Evolutionary conservation across 1,284 basidiomycete genomes (phyloP).

Genomic region (Takashimella koratensis): DNA sequence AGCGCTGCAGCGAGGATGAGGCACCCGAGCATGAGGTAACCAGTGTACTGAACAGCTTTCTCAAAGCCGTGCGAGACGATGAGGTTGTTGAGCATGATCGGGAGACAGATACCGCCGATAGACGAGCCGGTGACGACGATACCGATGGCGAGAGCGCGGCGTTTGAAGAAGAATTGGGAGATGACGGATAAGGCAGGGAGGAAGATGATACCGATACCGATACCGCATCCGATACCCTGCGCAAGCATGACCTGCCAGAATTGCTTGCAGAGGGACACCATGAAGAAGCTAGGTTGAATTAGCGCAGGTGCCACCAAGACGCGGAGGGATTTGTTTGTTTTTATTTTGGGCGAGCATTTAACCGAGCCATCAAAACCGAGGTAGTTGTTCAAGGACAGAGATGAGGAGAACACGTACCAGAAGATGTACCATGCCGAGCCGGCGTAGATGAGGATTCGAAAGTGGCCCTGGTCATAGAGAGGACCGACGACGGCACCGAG

Average conservation of each 20-base stretch:
- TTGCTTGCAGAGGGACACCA: conserved; percentile 56
- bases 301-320: neutral
- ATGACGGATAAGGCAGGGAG: conserved; percentile 54
- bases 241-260: conserved; percentile 56
- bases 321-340: too few species aligned
- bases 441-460: conserved; percentile 50
- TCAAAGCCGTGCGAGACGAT: conserved; percentile 24
- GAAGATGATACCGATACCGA: conserved; percentile 51
- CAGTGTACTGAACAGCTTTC: conserved; percentile 24
- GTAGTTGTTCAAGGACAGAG: too few species aligned
- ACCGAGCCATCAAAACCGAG: too few species aligned
- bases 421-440: conserved; percentile 54
- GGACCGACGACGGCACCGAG: conserved; percentile 53
- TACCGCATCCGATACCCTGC: conserved; percentile 23
- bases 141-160: conserved; percentile 31
- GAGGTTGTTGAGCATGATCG: conserved; percentile 34
- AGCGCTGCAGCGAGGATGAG: conserved; percentile 14
- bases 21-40: conserved; percentile 24
- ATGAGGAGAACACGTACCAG: conserved; percentile 28
- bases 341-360: too few species aligned
- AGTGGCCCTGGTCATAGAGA: conserved; percentile 60
- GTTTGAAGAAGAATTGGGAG: conserved; percentile 53
- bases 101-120: conserved; percentile 45
- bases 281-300: conserved; percentile 49
- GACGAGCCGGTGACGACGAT: conserved; percentile 32